These are phyloP conservation scores for Rubroshorea leprosula DNA, from an alignment of 345 rosid genomes.

Conservation along the genomic window DNA sequence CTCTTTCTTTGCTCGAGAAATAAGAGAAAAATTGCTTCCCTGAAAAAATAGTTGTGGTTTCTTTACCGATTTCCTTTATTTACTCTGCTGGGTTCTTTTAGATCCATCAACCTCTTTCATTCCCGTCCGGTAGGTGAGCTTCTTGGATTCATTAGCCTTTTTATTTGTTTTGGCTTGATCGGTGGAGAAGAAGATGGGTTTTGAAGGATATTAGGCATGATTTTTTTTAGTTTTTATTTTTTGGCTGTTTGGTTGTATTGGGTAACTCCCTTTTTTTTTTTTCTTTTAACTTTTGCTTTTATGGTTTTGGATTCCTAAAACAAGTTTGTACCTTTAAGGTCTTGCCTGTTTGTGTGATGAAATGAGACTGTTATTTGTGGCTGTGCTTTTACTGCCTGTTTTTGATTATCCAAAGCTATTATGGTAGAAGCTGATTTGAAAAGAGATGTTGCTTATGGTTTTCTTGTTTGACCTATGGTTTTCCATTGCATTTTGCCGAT, in stretches of 20 bases:
- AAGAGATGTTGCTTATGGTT: not conserved
- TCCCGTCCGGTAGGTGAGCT: constrained; percentile 27
- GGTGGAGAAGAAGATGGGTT: constrained; percentile 12
- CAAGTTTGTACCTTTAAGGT: constrained; percentile 2
- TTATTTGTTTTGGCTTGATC: constrained; percentile 19
- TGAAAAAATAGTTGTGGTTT: constrained; percentile 4
- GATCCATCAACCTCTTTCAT: constrained; percentile 23
- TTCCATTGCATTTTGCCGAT: not conserved
- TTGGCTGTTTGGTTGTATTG: constrained; percentile 15
- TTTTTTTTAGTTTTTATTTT: not conserved
- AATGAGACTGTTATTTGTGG: constrained; percentile 1
- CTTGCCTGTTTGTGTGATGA: constrained; percentile 4
- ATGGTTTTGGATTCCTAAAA: not conserved
- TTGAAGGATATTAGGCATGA: not conserved
- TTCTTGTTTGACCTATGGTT: constrained; percentile 7
- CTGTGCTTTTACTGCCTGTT: constrained; percentile 8
- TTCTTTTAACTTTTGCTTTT: constrained; percentile 4
- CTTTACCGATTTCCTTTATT: not conserved
- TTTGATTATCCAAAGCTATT: not conserved
- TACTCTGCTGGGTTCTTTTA: constrained; percentile 14
- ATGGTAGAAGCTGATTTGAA: constrained; percentile 5
- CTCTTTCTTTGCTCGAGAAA: constrained; percentile 22
- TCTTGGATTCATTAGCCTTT: constrained; percentile 1
- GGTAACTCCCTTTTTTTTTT: not conserved
- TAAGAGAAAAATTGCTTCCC: constrained; percentile 4